A percentile compares a stretch with the other conserved stretches of the same genome.
These are phyloP conservation scores for Coemansia sp. DNA, from an alignment of 192 early-diverging fungal species.

Conservation along the genomic window DNA sequence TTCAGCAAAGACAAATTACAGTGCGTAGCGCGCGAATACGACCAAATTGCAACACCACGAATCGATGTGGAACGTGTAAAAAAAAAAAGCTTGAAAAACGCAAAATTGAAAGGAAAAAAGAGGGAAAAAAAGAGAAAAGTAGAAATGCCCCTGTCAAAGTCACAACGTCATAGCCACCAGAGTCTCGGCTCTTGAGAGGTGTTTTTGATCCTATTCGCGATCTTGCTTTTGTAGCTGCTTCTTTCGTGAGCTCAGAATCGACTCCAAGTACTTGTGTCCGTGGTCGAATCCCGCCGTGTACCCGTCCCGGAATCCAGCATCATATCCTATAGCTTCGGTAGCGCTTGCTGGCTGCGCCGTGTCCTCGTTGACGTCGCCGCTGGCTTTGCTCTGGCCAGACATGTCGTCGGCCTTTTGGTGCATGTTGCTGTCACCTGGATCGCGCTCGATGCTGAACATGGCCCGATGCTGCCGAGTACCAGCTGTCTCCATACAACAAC, in stretches of 20 bases:
- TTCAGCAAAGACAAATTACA: background rate
- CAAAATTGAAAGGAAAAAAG: background rate
- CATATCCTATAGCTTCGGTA: conserved; percentile 24
- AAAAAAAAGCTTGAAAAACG: background rate
- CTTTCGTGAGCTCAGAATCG: background rate
- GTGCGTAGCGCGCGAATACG: background rate
- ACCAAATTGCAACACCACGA: background rate
- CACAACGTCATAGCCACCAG: no score
- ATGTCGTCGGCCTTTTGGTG: background rate
- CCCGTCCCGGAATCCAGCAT: conserved; percentile 51
- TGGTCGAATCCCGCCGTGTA: conserved; percentile 44
- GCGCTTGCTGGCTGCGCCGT: background rate
- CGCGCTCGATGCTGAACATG: background rate
- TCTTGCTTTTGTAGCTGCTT: background rate
- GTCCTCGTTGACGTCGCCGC: background rate
- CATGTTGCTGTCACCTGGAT: background rate
- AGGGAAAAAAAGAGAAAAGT: background rate
- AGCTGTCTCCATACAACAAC: background rate
- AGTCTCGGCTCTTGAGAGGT: no score
- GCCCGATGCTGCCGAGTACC: background rate
- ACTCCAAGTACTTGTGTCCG: conserved; percentile 6
- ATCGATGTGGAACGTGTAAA: background rate
- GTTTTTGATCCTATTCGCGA: background rate
- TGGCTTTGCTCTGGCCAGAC: background rate
- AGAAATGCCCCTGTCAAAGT: background rate